Evolutionary conservation across 768 basidiomycete species (phyloP), one percentile per base, ranked within the genome.

Genomic region (Pisolithus tinctorius): DNA sequence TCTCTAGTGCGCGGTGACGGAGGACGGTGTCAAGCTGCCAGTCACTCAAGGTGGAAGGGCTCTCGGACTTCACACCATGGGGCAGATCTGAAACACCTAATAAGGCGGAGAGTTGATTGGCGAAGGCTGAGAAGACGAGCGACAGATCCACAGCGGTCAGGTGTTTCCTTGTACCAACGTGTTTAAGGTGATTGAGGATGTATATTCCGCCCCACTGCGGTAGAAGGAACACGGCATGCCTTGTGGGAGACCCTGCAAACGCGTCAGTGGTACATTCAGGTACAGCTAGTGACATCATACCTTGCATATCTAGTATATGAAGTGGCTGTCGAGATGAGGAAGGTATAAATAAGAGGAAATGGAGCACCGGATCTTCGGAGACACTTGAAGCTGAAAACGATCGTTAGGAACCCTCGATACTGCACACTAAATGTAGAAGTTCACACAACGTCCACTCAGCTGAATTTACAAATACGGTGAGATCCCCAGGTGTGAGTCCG

Each of bases 181-280:
- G 49, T 51, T 49, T 17, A 34, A 71, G 68, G 31, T 80, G 79
- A 63, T 93, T 92, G 58, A 81, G 71, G 52, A 98, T 76, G 50
- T 86, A 78, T 48, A 98, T 85, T 23, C 92, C 84, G 31, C 95
- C 95, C 85, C 90, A 94, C 66, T 98, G 95, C 0, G 95, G 94
- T 0, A 94, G 74, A 17, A 95, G 77, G 72, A 98, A 97, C 7
- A 92, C 81, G 45, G 73, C 75, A 6, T 82, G 81, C 3, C 67
- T 60, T 17, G 77, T 75, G 0, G 70, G 65, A 6, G 58, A 64
- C 20, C 77, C 87, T 86, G 61, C 20, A 48, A 47, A 11, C 17
- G 41, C 17, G 53, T 51, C 25, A 57, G 60, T 45, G 37, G 57
- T 17, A 37, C 16, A 1, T 39, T 51, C 56, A 55, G 46, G 34